phyloP scores from a whole-genome alignment of 345 rosid genomes.

The Syzygium aromaticum region DNA sequence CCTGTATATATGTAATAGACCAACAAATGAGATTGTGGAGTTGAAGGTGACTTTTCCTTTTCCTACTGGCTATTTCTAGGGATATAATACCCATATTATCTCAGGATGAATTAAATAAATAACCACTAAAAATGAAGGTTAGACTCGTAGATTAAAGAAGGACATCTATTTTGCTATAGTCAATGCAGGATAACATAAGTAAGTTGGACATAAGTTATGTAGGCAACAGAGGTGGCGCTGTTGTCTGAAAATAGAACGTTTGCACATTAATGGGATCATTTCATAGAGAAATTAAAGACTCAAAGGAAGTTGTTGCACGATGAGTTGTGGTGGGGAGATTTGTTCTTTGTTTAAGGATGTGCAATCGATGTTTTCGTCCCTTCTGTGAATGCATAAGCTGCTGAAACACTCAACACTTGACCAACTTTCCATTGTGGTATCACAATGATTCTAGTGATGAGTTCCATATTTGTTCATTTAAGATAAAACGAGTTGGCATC shows the following conservation, averaged over 20 bases:
- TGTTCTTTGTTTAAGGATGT: not conserved
- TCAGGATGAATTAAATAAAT: not conserved
- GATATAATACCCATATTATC: not conserved
- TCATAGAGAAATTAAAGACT: not conserved
- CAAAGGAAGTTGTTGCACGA: not conserved
- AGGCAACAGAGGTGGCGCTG: not conserved
- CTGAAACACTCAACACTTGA: not conserved
- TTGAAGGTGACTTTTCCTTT: not conserved
- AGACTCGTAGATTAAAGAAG: not conserved
- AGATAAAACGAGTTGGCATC: not conserved
- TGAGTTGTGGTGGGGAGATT: not conserved
- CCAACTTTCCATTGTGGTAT: not conserved
- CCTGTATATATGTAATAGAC: not conserved
- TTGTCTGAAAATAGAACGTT: not conserved
- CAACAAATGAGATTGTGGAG: not conserved
- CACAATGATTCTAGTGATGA: not conserved
- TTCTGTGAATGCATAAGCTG: not conserved
- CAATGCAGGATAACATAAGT: not conserved
- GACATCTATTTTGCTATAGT: not conserved
- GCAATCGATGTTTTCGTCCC: not conserved
- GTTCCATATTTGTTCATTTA: not conserved
- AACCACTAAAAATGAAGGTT: not conserved
- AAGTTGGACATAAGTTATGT: not conserved
- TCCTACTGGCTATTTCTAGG: not conserved
- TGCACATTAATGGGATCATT: not conserved